Evolutionary conservation across 345 rosid genomes (phyloP), one percentile per base, ranked within the genome.

Genomic region (Eutrema yunnanense): DNA sequence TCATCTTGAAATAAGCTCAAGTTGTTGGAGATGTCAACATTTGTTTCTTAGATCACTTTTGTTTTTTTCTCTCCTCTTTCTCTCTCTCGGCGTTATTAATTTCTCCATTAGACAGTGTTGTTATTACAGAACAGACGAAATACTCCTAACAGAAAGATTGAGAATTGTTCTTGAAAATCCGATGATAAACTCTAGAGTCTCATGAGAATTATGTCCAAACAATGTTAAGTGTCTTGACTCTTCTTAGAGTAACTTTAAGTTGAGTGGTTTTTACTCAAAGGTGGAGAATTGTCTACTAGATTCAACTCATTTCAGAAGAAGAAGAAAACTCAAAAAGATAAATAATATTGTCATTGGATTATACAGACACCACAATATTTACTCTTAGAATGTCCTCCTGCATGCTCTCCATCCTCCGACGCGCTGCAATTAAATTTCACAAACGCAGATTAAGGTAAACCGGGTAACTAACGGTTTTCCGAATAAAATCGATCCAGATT

Each of bases 321-420:
- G 5, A 11, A 42, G 53, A 52, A 9, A 54, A 63, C 38, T 44
- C 32, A 26, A 44, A 61, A 6, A 16, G 32, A 42, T 12, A 33
- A 54, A 32, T 32, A 36, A 26, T 10, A 57, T 10, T 53, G 72
- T 87, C 82, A 86, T 51, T 86, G 96, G 78, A 90, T 86, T 68
- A 77, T 67, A 78, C 92, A 88, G 33, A 84, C 79, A 55, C 92
- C 86, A 61, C 90, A 88, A 9, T 81, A 26, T 70, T 42, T 64
- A 64, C 72, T 81, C 62, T 79, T 79, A 41, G 38, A 66, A 47
- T 44, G 5, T 36, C 75, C 84, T 69, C 75, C 84, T 69, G 82
- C 87, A n/a, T 84, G 79, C 53, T 90, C 88, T 64, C 86, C 91
- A 57, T 86, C 91, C 66, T 84, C 93, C 3, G 83, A 84, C 30